Evolutionary conservation across 2,329 filamentous ascomycete species (phyloP).

Genomic region (Fonsecaea erecta): DNA sequence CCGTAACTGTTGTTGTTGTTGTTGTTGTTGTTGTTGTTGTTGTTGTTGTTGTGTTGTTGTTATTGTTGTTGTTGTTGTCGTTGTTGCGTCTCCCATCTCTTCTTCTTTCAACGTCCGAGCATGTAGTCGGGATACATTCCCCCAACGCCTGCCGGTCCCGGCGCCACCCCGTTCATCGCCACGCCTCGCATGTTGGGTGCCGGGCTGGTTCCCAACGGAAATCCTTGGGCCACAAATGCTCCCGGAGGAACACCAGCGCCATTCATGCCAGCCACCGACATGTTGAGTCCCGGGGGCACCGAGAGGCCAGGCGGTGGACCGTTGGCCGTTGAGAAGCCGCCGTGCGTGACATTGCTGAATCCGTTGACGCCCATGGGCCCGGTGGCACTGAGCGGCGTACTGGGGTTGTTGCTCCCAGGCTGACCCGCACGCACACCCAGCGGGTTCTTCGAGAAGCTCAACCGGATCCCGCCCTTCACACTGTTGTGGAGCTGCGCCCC

Average conservation of each 20-base stretch:
- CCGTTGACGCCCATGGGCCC: slow-evolving; percentile 63
- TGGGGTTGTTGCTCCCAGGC: slow-evolving; percentile 55
- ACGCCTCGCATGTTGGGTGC: slow-evolving; percentile 41
- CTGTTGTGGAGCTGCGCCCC: slow-evolving; percentile 87
- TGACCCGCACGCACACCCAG: slow-evolving; percentile 86
- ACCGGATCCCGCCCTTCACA: slow-evolving; percentile 88
- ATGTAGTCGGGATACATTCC: slow-evolving; percentile 54
- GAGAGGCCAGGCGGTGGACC: slow-evolving; percentile 82
- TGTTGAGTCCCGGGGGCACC: slow-evolving; percentile 71
- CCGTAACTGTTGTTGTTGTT: background rate
- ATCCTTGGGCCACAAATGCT: slow-evolving; percentile 34
- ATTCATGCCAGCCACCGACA: slow-evolving; percentile 40
- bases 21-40: background rate
- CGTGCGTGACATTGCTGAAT: slow-evolving; percentile 58
- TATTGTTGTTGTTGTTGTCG: background rate
- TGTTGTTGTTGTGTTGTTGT: background rate
- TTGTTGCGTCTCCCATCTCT: too few relatives aligned
- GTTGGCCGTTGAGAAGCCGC: slow-evolving; percentile 69
- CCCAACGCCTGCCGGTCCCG: slow-evolving; percentile 40
- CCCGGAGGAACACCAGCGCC: slow-evolving; percentile 25
- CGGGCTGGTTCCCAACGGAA: slow-evolving; percentile 40
- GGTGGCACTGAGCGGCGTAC: slow-evolving; percentile 57
- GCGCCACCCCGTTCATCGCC: slow-evolving; percentile 39
- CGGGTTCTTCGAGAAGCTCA: slow-evolving; percentile 98
- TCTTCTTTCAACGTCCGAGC: slow-evolving; percentile 49